A percentile compares a stretch with the other conserved stretches of the same genome.
Evolutionary conservation across 2,329 filamentous ascomycete genomes (phyloP).

Genomic region (Mollisiaceae sp.): DNA sequence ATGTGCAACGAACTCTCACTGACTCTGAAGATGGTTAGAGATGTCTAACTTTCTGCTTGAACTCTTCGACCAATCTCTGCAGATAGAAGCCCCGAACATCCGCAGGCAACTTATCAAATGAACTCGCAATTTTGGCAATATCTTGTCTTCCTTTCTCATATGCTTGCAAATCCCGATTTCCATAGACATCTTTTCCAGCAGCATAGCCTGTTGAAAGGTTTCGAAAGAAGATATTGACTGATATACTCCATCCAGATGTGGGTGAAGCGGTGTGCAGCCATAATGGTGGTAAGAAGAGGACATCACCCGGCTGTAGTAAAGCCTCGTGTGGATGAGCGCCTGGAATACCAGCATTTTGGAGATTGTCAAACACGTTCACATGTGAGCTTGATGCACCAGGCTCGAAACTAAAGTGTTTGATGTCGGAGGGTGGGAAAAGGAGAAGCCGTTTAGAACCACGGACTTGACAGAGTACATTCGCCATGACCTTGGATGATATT

Average conservation of each 20-base stretch:
- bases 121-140: slow-evolving; percentile 66
- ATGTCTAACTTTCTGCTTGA: slow-evolving; percentile 45
- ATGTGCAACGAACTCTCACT: slow-evolving; percentile 26
- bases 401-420: slow-evolving; percentile 70
- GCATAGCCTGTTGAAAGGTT: slow-evolving; percentile 72
- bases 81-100: slow-evolving; percentile 79
- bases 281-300: slow-evolving; percentile 80
- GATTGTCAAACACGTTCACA: slow-evolving; percentile 68
- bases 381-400: slow-evolving; percentile 82
- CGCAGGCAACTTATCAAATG: slow-evolving; percentile 67
- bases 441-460: slow-evolving; percentile 73
- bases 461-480: slow-evolving; percentile 84
- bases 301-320: slow-evolving; percentile 70
- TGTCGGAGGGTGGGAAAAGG: slow-evolving; percentile 79
- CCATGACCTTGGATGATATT: slow-evolving; percentile 67
- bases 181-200: slow-evolving; percentile 81
- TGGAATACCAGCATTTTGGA: slow-evolving; percentile 48
- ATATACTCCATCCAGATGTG: slow-evolving; percentile 65
- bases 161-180: slow-evolving; percentile 81
- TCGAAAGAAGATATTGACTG: slow-evolving; percentile 90
- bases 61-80: slow-evolving; percentile 71
- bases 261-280: slow-evolving; percentile 78
- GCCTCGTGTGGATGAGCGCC: slow-evolving; percentile 70
- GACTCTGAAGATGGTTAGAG: neutral
- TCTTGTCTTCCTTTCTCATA: slow-evolving; percentile 83